These are phyloP conservation scores for Stachybotrys echinatus DNA, from an alignment of 2,329 filamentous ascomycete genomes.

Conservation along the genomic window DNA sequence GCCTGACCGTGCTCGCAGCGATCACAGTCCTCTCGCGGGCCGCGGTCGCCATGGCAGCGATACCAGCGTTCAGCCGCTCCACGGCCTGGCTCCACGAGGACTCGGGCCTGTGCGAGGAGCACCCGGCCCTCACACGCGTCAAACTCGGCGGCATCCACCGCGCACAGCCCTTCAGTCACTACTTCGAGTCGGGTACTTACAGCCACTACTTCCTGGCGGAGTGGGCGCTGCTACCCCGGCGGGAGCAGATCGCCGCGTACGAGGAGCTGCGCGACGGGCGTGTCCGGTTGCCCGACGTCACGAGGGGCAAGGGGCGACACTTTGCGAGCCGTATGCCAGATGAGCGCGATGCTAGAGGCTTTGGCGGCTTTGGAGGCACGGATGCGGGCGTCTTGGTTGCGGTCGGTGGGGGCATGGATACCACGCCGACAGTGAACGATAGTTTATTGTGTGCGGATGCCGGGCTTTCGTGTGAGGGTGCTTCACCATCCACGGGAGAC, in stretches of 20 bases:
- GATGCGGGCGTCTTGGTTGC: conserved; percentile 8
- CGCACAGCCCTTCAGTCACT: conserved; percentile 34
- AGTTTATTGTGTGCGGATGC: no score
- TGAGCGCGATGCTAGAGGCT: conserved; percentile 6
- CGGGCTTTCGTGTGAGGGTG: no score
- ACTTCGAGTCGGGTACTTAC: conserved; percentile 25
- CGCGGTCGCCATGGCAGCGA: conserved; percentile 29
- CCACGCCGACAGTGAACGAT: no score
- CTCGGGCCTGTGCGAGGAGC: conserved; percentile 14
- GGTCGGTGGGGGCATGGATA: conserved; percentile 8
- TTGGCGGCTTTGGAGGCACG: neutral
- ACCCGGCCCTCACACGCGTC: conserved; percentile 6
- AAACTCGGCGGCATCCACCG: conserved; percentile 36
- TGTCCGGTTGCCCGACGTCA: conserved; percentile 2
- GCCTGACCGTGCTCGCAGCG: conserved; percentile 26
- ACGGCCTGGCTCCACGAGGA: conserved; percentile 27
- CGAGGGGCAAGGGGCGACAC: conserved; percentile 5
- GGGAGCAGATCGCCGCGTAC: conserved; percentile 13
- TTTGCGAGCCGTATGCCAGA: conserved; percentile 1
- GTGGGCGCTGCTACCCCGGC: conserved; percentile 14
- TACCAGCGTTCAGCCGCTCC: conserved; percentile 16
- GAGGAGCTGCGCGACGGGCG: conserved; percentile 17
- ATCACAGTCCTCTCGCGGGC: conserved; percentile 19
- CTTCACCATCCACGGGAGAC: no score
- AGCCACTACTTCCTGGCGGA: conserved; percentile 21